These are phyloP conservation scores for Solanum neorickii DNA, from an alignment of 257 asterid species.

Conservation along the genomic window DNA sequence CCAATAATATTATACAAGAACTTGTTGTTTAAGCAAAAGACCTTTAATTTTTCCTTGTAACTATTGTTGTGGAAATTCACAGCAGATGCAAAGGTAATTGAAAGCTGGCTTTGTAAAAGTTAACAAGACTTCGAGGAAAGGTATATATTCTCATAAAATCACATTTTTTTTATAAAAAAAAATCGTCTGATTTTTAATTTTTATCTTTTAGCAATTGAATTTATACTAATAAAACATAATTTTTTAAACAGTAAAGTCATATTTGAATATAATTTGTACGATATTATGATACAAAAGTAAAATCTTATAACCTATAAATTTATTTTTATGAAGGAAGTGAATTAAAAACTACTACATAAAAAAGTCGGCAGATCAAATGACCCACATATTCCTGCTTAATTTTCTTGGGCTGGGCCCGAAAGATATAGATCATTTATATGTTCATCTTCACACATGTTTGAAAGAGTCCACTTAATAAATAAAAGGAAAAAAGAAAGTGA, in stretches of 20 bases:
- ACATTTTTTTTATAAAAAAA: too few species aligned
- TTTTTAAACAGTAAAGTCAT: not conserved
- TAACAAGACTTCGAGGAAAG: not conserved
- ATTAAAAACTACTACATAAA: not conserved
- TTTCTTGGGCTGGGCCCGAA: not conserved
- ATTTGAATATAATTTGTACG: not conserved
- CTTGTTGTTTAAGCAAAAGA: not conserved
- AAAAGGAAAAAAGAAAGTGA: not conserved
- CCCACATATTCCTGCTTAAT: not conserved
- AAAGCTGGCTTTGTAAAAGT: not conserved
- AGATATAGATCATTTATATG: not conserved
- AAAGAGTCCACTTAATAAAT: not conserved
- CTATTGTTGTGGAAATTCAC: not conserved
- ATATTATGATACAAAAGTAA: not conserved
- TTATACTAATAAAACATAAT: not conserved
- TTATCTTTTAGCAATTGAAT: not conserved
- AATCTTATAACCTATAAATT: not conserved
- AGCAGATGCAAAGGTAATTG: not conserved
- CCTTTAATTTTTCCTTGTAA: not conserved
- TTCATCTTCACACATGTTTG: not conserved
- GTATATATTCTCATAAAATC: not conserved
- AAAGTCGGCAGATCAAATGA: not conserved
- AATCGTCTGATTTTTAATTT: not conserved
- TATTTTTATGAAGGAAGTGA: not conserved
- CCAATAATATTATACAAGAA: not conserved